phyloP scores from a whole-genome alignment of 75 land plant genomes.

The Ceratopteris richardii region DNA sequence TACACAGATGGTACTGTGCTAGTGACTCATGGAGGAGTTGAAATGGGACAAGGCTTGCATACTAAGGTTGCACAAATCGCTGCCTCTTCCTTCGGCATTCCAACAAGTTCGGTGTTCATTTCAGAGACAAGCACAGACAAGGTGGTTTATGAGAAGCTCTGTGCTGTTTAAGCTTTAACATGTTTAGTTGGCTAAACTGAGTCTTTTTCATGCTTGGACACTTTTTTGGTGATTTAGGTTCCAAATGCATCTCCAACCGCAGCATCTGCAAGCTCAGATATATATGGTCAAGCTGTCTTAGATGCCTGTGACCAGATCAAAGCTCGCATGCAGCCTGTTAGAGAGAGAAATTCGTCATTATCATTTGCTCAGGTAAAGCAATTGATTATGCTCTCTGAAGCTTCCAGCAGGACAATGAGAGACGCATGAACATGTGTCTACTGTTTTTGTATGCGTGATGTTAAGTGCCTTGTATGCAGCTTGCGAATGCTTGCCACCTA shows the following conservation, averaged over 20 bases:
- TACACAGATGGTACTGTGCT: conserved; percentile 96
- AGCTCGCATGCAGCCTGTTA: conserved; percentile 75
- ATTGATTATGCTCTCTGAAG: neutral
- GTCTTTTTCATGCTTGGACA: conserved; percentile 54
- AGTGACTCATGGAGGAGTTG: conserved; percentile 98
- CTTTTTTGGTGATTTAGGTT: conserved; percentile 35
- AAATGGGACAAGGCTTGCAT: conserved; percentile 98
- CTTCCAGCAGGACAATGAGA: too few species aligned
- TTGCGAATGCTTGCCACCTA: conserved; percentile 57
- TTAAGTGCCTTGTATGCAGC: too few species aligned
- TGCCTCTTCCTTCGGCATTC: conserved; percentile 74
- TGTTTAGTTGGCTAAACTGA: conserved; percentile 28
- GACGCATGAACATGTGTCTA: too few species aligned
- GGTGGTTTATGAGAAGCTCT: conserved; percentile 31
- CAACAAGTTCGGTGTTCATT: conserved; percentile 79
- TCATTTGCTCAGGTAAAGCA: conserved; percentile 70
- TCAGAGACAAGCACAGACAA: conserved; percentile 99
- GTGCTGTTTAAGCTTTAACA: too few species aligned
- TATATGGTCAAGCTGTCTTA: conserved; percentile 93
- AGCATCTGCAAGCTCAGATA: conserved; percentile 97
- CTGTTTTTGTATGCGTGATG: too few species aligned
- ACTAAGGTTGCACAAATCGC: conserved; percentile 95
- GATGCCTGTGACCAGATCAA: conserved; percentile 97
- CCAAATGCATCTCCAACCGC: conserved; percentile 97
- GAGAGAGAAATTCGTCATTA: conserved; percentile 19